Conservation (phyloP, 805 yeast genomes). For the Candida awuae region DNA sequence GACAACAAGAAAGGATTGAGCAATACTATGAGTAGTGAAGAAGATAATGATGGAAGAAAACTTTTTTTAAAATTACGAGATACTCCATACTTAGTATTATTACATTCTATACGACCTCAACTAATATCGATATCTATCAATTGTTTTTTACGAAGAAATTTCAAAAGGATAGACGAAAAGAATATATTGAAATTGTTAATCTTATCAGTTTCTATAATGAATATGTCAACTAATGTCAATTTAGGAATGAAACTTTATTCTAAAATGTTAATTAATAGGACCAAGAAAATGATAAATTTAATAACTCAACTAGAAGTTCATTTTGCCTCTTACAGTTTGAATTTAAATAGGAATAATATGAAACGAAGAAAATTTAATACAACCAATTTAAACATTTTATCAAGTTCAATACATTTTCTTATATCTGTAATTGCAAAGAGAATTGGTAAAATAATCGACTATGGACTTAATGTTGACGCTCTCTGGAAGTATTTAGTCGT, state of each 20-base stretch:
- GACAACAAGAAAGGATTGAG: neutral
- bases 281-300: neutral
- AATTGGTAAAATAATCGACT: slow-evolving; percentile 3
- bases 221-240: slow-evolving; percentile 5
- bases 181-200: neutral
- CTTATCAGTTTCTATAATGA: slow-evolving; percentile 4
- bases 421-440: slow-evolving; percentile 5
- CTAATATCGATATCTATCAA: slow-evolving; percentile 2
- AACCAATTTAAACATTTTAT: slow-evolving; percentile 2
- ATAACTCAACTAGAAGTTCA: slow-evolving; percentile 1
- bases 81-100: slow-evolving; percentile 7
- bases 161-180: neutral
- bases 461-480: slow-evolving; percentile 1
- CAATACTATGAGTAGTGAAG: neutral
- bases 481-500: slow-evolving; percentile 8
- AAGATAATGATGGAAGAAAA: neutral
- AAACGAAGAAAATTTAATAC: neutral
- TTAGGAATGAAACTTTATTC: slow-evolving; percentile 6
- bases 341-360: neutral
- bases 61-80: slow-evolving; percentile 1
- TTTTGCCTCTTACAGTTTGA: neutral
- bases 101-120: slow-evolving; percentile 9
- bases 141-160: slow-evolving; percentile 2
- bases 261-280: slow-evolving; percentile 6
- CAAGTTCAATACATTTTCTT: slow-evolving; percentile 6